Evolutionary conservation across 106 monocot species (phyloP), one percentile per base, ranked within the genome.

Genomic region (Dioscorea alata): DNA sequence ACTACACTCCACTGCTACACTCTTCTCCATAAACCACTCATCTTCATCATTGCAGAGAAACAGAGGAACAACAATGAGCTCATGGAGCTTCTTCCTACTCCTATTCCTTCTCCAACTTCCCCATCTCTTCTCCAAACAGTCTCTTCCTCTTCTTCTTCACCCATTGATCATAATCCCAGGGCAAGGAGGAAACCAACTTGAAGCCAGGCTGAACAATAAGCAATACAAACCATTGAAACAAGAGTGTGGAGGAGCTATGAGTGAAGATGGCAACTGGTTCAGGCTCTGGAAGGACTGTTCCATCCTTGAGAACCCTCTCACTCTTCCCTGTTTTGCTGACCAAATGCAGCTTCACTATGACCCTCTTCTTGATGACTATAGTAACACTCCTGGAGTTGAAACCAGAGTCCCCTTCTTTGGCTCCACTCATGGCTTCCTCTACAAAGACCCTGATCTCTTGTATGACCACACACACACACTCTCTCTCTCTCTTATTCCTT

Each of bases 331-430:
- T 31, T 68, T 68, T 33, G 68, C 68, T 33, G 54, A 68, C 7
- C 68, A 68, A 23, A 22, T 73, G 63, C 52, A 21, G 50, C 64
- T 64, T 52, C 13, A 33, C 64, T 73, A 64, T 54, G 72, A 73
- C 54, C 31, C 63, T 22, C 53, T 20, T 33, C 6, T 35, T 22
- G 72, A 73, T 53, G 72, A 73, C 64, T 73, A 50, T 63, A 50
- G 33, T 20, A 64, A 64, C 54, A 33, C 34, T 22, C 54, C 52
- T 33, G 72, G 72, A 25, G 72, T 73, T 15, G 19, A 34, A 0
- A 73, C 63, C 15, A 17, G 64, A 8, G 72, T 54, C 33, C 72
- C 72, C 13, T 73, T 51, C 64, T 73, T 73, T 34, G 63, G 63
- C 31, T 73, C 72, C 52, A 64, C 64, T 1, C 51, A 34, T 6